phyloP scores from a whole-genome alignment of 148 eudicot genomes.

The Vaccinium corymbosum region DNA sequence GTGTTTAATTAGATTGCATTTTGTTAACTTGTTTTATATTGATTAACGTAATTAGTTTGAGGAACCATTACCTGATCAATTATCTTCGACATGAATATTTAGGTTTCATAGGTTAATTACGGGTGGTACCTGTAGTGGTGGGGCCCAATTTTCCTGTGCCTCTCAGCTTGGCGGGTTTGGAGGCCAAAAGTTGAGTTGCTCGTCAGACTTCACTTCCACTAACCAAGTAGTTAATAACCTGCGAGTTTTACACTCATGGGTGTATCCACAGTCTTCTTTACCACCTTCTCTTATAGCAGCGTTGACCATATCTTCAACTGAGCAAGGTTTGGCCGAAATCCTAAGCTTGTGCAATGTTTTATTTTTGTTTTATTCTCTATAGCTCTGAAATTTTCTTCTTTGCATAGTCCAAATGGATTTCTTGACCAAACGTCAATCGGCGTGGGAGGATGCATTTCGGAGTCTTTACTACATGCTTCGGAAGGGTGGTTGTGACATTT shows the following conservation, averaged over 20 bases:
- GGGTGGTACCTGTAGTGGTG: constrained; percentile 42
- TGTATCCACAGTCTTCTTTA: constrained; percentile 84
- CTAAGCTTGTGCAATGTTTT: neutral
- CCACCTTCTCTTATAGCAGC: constrained; percentile 70
- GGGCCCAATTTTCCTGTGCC: constrained; percentile 27
- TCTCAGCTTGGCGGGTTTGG: constrained; percentile 29
- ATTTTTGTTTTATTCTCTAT: neutral
- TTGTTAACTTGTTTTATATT: neutral
- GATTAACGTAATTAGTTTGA: constrained; percentile 2
- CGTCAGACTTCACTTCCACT: constrained; percentile 21
- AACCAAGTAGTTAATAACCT: constrained; percentile 21
- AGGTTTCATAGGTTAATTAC: constrained; percentile 81
- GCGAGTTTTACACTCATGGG: constrained; percentile 62
- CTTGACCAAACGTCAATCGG: constrained; percentile 66
- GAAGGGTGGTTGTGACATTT: constrained; percentile 63
- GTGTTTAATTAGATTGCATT: neutral
- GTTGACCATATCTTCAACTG: constrained; percentile 45
- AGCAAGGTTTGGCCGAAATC: constrained; percentile 52
- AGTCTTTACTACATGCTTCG: constrained; percentile 85
- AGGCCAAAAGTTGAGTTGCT: constrained; percentile 20
- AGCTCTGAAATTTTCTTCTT: constrained; percentile 7
- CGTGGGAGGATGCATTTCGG: constrained; percentile 95
- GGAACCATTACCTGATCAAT: constrained; percentile 8
- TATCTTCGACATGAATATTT: constrained; percentile 21
- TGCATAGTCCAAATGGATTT: constrained; percentile 67